Base-by-base conservation (phyloP, 2,329 filamentous ascomycete species). In the Cytospora paraplurivora region DNA sequence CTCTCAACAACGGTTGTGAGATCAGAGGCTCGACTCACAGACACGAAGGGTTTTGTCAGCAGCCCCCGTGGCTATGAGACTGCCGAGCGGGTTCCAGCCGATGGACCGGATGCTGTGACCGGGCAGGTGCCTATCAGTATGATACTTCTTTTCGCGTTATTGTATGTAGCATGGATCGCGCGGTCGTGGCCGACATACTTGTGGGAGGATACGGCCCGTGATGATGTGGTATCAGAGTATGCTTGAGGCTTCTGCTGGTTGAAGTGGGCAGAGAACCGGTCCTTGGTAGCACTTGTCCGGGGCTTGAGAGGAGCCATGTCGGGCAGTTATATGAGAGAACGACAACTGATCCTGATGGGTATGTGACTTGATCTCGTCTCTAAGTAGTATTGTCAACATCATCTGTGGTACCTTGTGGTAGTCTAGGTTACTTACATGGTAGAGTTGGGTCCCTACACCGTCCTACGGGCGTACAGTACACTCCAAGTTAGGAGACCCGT, bases 31-130 rank as follows among this genome's bases (percentile, higher is more conserved):
- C 4, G 50, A 81, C 84, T 72, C 72, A 87, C 91, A 94, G 55
- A 93, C 88, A 70, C 91, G 86, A 60, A 94, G 76, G 10, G 85
- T 90, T 69, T 84, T 86, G 71, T 92, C 88, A 32, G 82, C 79
- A 7, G 89, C 85, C 3, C 92, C 93, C 0, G 93, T 96, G 0
- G 94, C 94, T 66, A 98, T 87, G 65, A 95, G 81, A 10, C 86
- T 90, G 38, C 94, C 93, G 0, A 91, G 81, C 0, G 93, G 91
- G 68, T 94, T 97, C 94, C 94, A 98, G 47, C 91, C 88, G 68
- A 98, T 88, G 1, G 90, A 89, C 49, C 91, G 87, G 62, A 96
- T 82, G 67, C 89, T 92, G 33, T 33, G 2, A 50, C 37, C 37
- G 17, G 53, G 35, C 33, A 27, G 51, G 70, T 62, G 41, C 27